These are phyloP conservation scores for Anthracocystis walkeri DNA, from an alignment of 1,284 basidiomycete genomes.

Conservation along the genomic window DNA sequence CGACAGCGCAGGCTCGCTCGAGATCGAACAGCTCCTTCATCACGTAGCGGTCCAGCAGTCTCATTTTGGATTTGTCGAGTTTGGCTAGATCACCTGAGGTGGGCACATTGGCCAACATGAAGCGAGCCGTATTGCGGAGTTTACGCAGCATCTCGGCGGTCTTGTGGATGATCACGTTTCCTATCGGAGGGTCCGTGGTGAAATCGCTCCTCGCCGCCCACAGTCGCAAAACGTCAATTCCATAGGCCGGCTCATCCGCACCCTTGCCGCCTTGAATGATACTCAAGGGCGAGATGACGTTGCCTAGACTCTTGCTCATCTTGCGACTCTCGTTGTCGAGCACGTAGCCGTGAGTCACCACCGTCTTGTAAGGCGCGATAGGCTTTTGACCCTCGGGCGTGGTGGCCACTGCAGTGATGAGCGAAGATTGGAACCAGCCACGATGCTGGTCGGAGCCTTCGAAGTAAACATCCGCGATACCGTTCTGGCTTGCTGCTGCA, in stretches of 20 bases:
- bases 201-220: constrained; percentile 95
- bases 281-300: constrained; percentile 86
- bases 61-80: constrained; percentile 37
- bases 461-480: constrained; percentile 85
- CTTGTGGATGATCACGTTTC: constrained; percentile 81
- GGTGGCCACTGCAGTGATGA: constrained; percentile 82
- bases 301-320: constrained; percentile 98
- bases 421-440: constrained; percentile 98
- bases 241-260: constrained; percentile 80
- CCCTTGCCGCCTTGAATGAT: constrained; percentile 79
- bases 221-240: constrained; percentile 85
- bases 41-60: constrained; percentile 75
- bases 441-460: constrained; percentile 98
- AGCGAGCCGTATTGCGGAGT: constrained; percentile 88
- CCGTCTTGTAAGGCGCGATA: constrained; percentile 78
- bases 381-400: constrained; percentile 54
- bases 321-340: constrained; percentile 91
- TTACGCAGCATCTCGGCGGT: constrained; percentile 84
- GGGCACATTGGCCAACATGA: constrained; percentile 81
- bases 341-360: constrained; percentile 98
- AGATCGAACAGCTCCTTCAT: constrained; percentile 84
- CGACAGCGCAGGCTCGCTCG: constrained; percentile 77
- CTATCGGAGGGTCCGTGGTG: constrained; percentile 87
- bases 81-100: constrained; percentile 2
- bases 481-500: not conserved